A percentile compares a stretch with the other conserved stretches of the same genome.
These are phyloP conservation scores for Tylopilus rubrobrunneus DNA, from an alignment of 768 basidiomycete genomes.

Conservation along the genomic window DNA sequence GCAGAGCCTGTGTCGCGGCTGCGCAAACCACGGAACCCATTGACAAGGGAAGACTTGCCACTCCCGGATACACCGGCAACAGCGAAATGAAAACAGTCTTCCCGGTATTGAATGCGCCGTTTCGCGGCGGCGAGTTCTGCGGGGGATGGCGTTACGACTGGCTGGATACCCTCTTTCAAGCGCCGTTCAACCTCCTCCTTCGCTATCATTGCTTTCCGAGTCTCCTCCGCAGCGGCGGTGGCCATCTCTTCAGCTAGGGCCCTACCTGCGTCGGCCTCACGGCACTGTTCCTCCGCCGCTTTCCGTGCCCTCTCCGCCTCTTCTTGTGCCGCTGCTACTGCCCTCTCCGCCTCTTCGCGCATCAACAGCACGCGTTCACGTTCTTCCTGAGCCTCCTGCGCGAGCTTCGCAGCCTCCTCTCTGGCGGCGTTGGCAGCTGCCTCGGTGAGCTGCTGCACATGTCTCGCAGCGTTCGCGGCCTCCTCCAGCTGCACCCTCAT, in stretches of 20 bases:
- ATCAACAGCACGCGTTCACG: not conserved
- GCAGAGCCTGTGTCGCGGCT: too few species aligned
- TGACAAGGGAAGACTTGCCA: slow-evolving; percentile 36
- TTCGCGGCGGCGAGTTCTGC: slow-evolving; percentile 15
- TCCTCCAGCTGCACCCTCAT: slow-evolving; percentile 11
- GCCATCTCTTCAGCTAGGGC: slow-evolving; percentile 10
- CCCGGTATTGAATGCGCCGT: slow-evolving; percentile 19
- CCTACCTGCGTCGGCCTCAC: slow-evolving; percentile 8
- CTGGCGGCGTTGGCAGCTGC: slow-evolving; percentile 1
- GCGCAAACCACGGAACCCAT: slow-evolving; percentile 26
- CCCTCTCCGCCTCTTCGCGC: slow-evolving; percentile 1
- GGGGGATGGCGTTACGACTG: slow-evolving; percentile 11
- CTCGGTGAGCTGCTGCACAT: slow-evolving; percentile 3
- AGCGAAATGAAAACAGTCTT: slow-evolving; percentile 32
- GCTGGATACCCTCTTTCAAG: slow-evolving; percentile 22
- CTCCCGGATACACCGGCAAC: slow-evolving; percentile 32
- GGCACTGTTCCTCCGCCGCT: slow-evolving; percentile 21
- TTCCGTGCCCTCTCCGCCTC: slow-evolving; percentile 10
- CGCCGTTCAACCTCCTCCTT: slow-evolving; percentile 12
- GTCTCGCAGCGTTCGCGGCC: not conserved
- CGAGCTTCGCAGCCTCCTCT: slow-evolving; percentile 3
- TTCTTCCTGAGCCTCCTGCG: not conserved
- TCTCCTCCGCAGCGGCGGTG: slow-evolving; percentile 13
- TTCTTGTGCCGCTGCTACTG: slow-evolving; percentile 8
- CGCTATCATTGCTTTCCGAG: slow-evolving; percentile 11